These are phyloP conservation scores for Beta lomatogona DNA, from an alignment of 179 eudicot genomes.

Conservation along the genomic window DNA sequence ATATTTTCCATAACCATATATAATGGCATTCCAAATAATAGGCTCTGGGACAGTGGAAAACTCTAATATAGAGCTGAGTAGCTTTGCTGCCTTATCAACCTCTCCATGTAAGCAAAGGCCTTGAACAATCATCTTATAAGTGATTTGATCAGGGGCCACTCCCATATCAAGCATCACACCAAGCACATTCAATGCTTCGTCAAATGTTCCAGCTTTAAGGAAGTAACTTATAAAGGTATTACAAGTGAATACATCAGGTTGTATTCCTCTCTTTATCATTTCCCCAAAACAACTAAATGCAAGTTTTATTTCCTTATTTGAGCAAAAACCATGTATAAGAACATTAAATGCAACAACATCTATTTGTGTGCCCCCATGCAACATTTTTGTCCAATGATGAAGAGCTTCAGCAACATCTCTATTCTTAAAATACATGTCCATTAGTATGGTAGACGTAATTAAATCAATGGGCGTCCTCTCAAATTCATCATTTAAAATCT, in stretches of 20 bases:
- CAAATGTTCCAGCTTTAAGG: conserved; percentile 50
- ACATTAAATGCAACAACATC: conserved; percentile 73
- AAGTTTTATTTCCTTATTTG: conserved; percentile 35
- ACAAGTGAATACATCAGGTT: conserved; percentile 58
- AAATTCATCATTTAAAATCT: conserved; percentile 43
- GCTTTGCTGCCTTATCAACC: conserved; percentile 42
- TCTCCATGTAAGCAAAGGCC: conserved; percentile 64
- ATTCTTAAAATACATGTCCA: conserved; percentile 66
- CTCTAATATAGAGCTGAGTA: conserved; percentile 53
- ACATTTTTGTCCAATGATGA: conserved; percentile 41
- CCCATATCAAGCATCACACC: conserved; percentile 56
- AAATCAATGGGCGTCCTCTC: conserved; percentile 35
- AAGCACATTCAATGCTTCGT: conserved; percentile 57
- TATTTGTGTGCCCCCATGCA: conserved; percentile 32
- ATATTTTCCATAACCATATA: conserved; percentile 56
- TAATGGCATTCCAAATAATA: conserved; percentile 63
- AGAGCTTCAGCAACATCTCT: conserved; percentile 53
- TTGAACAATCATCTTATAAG: conserved; percentile 58
- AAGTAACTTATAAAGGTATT: conserved; percentile 59
- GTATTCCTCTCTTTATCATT: conserved; percentile 65
- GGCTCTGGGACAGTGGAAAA: conserved; percentile 50
- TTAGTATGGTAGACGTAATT: conserved; percentile 63
- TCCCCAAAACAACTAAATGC: conserved; percentile 53
- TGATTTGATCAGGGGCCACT: conserved; percentile 57
- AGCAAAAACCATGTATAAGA: conserved; percentile 65